Evolutionary conservation across 352 stramenopile genomes (phyloP).

Genomic region (Phytophthora crassamura): DNA sequence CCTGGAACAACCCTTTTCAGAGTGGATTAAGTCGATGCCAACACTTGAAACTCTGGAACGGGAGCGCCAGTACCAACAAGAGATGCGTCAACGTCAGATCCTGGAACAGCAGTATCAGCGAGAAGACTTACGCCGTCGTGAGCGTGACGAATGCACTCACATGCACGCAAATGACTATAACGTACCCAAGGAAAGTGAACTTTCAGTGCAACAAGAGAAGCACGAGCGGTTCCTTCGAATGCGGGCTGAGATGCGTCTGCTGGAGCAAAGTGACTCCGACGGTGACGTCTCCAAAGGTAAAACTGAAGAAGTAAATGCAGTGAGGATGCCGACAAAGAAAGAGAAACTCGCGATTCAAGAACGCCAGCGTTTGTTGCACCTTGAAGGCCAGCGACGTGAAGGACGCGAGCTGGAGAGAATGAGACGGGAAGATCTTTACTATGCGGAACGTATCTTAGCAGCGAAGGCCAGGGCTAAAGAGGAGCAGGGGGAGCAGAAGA

Average conservation of each 20-base stretch:
- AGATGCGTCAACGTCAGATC: constrained; percentile 47
- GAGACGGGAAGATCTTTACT: constrained; percentile 63
- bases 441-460: constrained; percentile 52
- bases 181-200: constrained; percentile 33
- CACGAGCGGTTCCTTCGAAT: constrained; percentile 36
- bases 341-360: constrained; percentile 36
- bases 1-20: constrained; percentile 43
- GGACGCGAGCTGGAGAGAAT: constrained; percentile 48
- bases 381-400: constrained; percentile 40
- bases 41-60: constrained; percentile 60
- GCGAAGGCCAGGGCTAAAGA: constrained; percentile 39
- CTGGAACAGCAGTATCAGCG: constrained; percentile 55
- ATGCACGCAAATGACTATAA: constrained; percentile 61
- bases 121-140: constrained; percentile 45
- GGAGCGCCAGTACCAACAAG: constrained; percentile 40
- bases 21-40: constrained; percentile 64
- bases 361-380: constrained; percentile 30
- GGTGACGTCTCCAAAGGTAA: background rate
- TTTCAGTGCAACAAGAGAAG: constrained; percentile 41
- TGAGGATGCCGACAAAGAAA: constrained; percentile 12
- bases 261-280: constrained; percentile 21
- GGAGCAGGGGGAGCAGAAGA: constrained; percentile 24
- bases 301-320: background rate
- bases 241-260: constrained; percentile 32
- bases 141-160: constrained; percentile 41